phyloP scores from a whole-genome alignment of 495 filamentous ascomycete genomes.

The Xylaria acuta region DNA sequence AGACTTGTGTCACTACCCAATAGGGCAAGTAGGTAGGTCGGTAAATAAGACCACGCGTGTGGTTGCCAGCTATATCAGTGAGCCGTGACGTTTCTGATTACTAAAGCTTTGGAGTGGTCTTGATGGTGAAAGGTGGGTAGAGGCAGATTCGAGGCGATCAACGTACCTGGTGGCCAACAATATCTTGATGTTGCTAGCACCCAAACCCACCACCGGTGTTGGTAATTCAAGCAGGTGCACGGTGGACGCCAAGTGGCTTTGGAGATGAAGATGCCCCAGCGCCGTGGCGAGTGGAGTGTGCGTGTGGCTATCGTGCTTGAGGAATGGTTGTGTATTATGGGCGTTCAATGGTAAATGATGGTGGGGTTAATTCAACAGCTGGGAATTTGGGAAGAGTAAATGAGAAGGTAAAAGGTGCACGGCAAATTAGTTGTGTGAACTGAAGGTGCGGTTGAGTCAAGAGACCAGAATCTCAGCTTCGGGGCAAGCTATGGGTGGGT shows the following conservation, averaged over 20 bases:
- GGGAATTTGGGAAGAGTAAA: neutral
- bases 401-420: neutral
- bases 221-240: neutral
- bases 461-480: neutral
- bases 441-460: neutral
- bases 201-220: neutral
- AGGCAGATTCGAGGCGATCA: neutral
- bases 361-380: neutral
- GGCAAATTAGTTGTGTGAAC: neutral
- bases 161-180: neutral
- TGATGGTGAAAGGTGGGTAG: neutral
- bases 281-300: neutral
- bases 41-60: neutral
- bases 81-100: neutral
- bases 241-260: neutral
- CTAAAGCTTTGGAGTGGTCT: neutral
- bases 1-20: neutral
- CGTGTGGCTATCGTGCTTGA: neutral
- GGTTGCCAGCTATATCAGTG: neutral
- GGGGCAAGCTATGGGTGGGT: neutral
- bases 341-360: neutral
- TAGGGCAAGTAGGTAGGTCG: neutral
- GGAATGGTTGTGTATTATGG: neutral
- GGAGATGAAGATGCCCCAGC: neutral
- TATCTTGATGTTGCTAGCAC: neutral